Percentiles rank a stretch among this genome's conserved stretches.
Evolutionary conservation across 768 basidiomycete species (phyloP).

Genomic region (Xanthoconium stramineum): DNA sequence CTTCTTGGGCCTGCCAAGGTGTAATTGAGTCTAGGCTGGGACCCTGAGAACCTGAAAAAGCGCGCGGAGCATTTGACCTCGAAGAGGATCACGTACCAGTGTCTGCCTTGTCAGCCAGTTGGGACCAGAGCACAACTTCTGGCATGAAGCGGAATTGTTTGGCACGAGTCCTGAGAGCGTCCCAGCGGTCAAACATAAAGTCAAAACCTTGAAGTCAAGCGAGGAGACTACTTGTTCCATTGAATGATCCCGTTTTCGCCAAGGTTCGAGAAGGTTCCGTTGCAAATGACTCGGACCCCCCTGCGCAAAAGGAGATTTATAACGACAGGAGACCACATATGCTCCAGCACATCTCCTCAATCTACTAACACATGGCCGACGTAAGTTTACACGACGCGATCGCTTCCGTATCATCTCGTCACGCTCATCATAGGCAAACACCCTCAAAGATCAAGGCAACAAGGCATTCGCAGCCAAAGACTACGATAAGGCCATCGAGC

Average conservation of each 20-base stretch:
- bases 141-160: too few species aligned
- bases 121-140: too few species aligned
- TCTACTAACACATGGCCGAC: constrained; percentile 30
- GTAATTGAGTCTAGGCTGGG: not conserved
- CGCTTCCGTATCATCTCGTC: constrained; percentile 17
- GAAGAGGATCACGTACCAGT: constrained; percentile 1
- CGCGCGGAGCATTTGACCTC: too few species aligned
- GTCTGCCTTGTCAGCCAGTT: not conserved
- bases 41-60: too few species aligned
- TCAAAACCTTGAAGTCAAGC: too few species aligned
- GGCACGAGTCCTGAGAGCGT: too few species aligned
- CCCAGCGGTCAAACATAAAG: too few species aligned
- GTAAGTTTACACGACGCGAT: constrained; percentile 22
- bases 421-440: constrained; percentile 38
- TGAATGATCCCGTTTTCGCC: not conserved
- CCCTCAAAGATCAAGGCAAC: constrained; percentile 91
- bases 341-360: too few species aligned
- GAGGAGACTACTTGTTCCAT: too few species aligned
- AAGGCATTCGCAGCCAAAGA: constrained; percentile 93
- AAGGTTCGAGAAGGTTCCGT: constrained; percentile 35
- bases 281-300: not conserved
- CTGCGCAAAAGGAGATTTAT: constrained; percentile 9
- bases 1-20: too few species aligned
- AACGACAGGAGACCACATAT: not conserved
- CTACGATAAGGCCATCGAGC: constrained; percentile 82